These are phyloP conservation scores for Alnus glutinosa DNA, from an alignment of 306 rosid species.

Conservation along the genomic window DNA sequence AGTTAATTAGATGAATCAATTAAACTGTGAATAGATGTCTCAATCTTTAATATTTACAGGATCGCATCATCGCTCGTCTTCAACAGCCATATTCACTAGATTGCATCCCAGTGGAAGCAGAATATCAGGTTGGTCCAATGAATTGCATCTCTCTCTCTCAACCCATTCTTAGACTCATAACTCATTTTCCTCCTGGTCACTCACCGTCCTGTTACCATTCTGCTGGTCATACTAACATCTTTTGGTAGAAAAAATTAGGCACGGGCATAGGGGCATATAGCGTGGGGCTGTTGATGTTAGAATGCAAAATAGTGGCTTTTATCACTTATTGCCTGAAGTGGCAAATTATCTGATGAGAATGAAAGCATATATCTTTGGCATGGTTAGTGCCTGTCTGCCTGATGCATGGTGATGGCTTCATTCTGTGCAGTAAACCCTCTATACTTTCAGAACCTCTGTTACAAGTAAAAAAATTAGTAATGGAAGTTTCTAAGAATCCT, in stretches of 20 bases:
- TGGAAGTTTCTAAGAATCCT: not conserved
- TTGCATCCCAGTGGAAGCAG: constrained; percentile 99
- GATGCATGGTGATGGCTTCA: not conserved
- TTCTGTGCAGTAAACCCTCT: not conserved
- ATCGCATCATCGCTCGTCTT: constrained; percentile 92
- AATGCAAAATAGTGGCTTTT: not conserved
- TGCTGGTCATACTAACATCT: not conserved
- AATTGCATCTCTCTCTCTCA: not conserved
- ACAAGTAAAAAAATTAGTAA: not conserved
- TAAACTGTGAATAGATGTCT: not conserved
- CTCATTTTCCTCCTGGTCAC: not conserved
- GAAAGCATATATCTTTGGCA: not conserved
- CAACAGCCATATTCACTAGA: constrained; percentile 98
- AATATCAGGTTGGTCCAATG: constrained; percentile 69
- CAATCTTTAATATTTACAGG: constrained; percentile 51
- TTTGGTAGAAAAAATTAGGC: not conserved
- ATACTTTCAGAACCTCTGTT: not conserved
- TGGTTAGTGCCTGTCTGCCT: not conserved
- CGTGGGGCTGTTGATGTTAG: not conserved
- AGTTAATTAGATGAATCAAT: not conserved
- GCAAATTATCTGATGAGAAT: not conserved
- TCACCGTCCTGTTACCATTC: not conserved
- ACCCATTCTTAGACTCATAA: not conserved
- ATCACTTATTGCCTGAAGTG: not conserved
- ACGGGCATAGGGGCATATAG: not conserved